These are phyloP conservation scores for Metschnikowia cerradonensis DNA, from an alignment of 805 yeast genomes.

Conservation along the genomic window DNA sequence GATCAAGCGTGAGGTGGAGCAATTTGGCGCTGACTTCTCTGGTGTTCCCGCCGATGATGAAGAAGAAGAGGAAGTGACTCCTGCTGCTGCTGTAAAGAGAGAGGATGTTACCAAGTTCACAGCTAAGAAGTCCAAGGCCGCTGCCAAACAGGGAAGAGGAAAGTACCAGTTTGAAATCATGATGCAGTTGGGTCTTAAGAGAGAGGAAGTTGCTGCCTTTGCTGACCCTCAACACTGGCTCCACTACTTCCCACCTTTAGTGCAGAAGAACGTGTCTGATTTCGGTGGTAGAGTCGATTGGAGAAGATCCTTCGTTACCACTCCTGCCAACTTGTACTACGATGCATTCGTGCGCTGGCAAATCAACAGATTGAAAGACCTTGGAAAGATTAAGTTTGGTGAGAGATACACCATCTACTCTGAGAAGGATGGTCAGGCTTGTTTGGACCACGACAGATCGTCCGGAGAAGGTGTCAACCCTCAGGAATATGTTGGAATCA, in stretches of 20 bases:
- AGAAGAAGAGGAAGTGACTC: slow-evolving; percentile 39
- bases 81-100: slow-evolving; percentile 36
- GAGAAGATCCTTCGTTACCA: slow-evolving; percentile 94
- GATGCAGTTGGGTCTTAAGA: slow-evolving; percentile 87
- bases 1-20: slow-evolving; percentile 84
- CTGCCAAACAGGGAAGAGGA: slow-evolving; percentile 88
- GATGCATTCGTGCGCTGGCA: slow-evolving; percentile 93
- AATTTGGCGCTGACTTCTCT: slow-evolving; percentile 78
- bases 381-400: slow-evolving; percentile 94
- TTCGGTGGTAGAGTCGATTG: slow-evolving; percentile 96
- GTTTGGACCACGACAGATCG: slow-evolving; percentile 98
- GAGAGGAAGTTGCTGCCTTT: slow-evolving; percentile 78
- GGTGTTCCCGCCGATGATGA: slow-evolving; percentile 57
- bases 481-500: slow-evolving; percentile 92
- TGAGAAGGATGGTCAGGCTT: slow-evolving; percentile 97
- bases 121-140: slow-evolving; percentile 91
- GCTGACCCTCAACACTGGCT: slow-evolving; percentile 94
- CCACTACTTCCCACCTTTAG: slow-evolving; percentile 84
- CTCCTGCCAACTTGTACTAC: slow-evolving; percentile 92
- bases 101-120: slow-evolving; percentile 87
- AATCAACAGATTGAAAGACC: slow-evolving; percentile 78
- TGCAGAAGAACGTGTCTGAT: slow-evolving; percentile 69
- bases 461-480: slow-evolving; percentile 97
- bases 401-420: slow-evolving; percentile 97
- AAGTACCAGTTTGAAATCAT: slow-evolving; percentile 95